These are phyloP conservation scores for Apostasia ramifera DNA, from an alignment of 106 monocot genomes.

Conservation along the genomic window DNA sequence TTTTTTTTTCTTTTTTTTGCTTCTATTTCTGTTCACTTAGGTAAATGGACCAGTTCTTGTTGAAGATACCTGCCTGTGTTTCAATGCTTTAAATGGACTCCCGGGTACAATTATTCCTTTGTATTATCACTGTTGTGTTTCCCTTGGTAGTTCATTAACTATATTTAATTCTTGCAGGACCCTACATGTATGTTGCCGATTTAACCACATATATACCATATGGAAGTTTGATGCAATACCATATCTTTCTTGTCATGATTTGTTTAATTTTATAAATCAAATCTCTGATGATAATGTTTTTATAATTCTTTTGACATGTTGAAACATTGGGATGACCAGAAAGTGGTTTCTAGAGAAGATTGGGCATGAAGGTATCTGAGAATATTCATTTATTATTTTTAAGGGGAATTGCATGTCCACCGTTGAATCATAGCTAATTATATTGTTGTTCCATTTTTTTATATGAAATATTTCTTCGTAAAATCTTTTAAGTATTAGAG, in stretches of 20 bases:
- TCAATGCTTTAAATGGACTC: conserved; percentile 92
- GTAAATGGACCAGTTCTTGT: conserved; percentile 94
- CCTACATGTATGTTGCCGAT: conserved; percentile 74
- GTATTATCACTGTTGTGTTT: conserved; percentile 7
- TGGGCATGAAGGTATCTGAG: conserved; percentile 83
- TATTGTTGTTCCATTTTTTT: no score
- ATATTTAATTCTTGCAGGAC: conserved; percentile 49
- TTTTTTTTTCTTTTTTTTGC: background rate
- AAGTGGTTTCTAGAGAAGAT: conserved; percentile 98
- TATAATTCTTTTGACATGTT: conserved; percentile 6
- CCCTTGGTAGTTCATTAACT: background rate
- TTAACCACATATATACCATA: background rate
- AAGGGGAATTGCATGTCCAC: background rate
- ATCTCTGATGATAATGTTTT: background rate
- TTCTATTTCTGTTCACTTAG: conserved; percentile 19
- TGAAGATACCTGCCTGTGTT: conserved; percentile 95
- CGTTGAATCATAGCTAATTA: no score
- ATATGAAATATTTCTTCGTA: no score
- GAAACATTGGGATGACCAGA: conserved; percentile 27
- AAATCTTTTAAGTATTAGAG: no score
- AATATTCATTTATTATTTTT: background rate
- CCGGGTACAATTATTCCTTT: conserved; percentile 48
- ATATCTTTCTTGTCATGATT: background rate
- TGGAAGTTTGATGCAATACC: background rate
- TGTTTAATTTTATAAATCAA: background rate